These are phyloP conservation scores for Talaromyces sp. DNA, from an alignment of 2,329 filamentous ascomycete species.

Conservation along the genomic window DNA sequence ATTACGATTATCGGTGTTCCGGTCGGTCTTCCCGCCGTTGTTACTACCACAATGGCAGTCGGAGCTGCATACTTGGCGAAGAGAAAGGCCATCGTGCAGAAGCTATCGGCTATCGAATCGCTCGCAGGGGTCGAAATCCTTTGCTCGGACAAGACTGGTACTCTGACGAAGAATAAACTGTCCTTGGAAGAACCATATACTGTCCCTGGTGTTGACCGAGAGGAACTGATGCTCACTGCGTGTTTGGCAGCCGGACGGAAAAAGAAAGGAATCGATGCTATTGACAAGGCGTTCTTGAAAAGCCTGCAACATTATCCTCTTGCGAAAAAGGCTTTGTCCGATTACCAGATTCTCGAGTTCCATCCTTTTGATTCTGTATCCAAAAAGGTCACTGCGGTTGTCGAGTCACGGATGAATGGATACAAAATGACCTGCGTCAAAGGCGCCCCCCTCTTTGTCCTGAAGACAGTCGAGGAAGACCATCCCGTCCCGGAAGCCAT, in stretches of 20 bases:
- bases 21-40: conserved; percentile 87
- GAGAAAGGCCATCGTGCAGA: conserved; percentile 91
- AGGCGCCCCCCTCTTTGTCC: conserved; percentile 81
- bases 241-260: conserved; percentile 87
- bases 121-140: conserved; percentile 90
- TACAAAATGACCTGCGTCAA: conserved; percentile 87
- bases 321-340: conserved; percentile 74
- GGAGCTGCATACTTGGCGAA: conserved; percentile 87
- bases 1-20: conserved; percentile 91
- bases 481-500: conserved; percentile 72
- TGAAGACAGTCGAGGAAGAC: conserved; percentile 83
- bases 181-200: conserved; percentile 82
- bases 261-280: conserved; percentile 93
- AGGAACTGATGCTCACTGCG: conserved; percentile 89
- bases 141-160: conserved; percentile 92
- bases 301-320: conserved; percentile 75
- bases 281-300: conserved; percentile 93
- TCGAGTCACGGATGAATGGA: conserved; percentile 71
- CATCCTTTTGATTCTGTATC: conserved; percentile 87
- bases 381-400: conserved; percentile 84
- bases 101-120: conserved; percentile 87
- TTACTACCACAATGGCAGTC: conserved; percentile 93
- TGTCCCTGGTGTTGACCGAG: conserved; percentile 74
- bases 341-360: conserved; percentile 83
- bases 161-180: conserved; percentile 90